A percentile compares a stretch with the other conserved stretches of the same genome.
phyloP scores from a whole-genome alignment of 768 basidiomycete genomes.

The Hirschioporus abietinus region DNA sequence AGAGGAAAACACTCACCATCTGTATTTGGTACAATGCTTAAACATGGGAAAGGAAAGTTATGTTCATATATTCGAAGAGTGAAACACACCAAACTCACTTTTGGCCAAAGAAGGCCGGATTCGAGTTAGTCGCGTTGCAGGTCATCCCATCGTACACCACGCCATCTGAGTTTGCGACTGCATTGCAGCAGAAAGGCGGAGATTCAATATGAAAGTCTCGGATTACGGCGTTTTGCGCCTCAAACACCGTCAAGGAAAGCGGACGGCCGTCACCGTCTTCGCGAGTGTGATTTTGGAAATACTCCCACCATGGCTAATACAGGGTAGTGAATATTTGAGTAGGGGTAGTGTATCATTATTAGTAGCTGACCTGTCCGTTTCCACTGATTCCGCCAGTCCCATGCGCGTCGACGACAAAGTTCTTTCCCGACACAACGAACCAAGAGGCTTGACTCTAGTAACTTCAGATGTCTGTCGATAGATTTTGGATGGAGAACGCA shows the following conservation, averaged over 20 bases:
- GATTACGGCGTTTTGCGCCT: slow-evolving; percentile 37
- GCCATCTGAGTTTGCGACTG: slow-evolving; percentile 43
- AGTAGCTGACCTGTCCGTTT: slow-evolving; percentile 44
- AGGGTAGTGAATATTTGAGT: background rate
- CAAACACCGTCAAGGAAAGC: slow-evolving; percentile 46
- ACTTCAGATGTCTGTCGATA: background rate
- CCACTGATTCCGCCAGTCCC: slow-evolving; percentile 52
- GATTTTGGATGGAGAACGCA: slow-evolving; percentile 14
- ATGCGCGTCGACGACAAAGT: slow-evolving; percentile 53
- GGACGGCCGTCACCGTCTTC: slow-evolving; percentile 55
- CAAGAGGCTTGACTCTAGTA: slow-evolving; percentile 54
- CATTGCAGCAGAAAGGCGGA: slow-evolving; percentile 59
- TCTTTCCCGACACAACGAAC: slow-evolving; percentile 53
- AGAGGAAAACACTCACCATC: slow-evolving; percentile 35
- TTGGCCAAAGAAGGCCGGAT: slow-evolving; percentile 42
- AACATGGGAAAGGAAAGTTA: background rate
- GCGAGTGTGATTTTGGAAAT: slow-evolving; percentile 40
- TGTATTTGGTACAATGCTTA: slow-evolving; percentile 56
- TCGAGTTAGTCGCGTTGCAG: slow-evolving; percentile 52
- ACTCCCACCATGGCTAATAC: slow-evolving; percentile 49
- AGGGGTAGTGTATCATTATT: background rate
- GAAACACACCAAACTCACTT: slow-evolving; percentile 33
- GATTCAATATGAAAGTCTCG: slow-evolving; percentile 45
- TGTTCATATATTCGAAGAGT: background rate
- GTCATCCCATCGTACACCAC: slow-evolving; percentile 53